Conservation (phyloP, 1,284 basidiomycete species). For the Volvariella volvacea region DNA sequence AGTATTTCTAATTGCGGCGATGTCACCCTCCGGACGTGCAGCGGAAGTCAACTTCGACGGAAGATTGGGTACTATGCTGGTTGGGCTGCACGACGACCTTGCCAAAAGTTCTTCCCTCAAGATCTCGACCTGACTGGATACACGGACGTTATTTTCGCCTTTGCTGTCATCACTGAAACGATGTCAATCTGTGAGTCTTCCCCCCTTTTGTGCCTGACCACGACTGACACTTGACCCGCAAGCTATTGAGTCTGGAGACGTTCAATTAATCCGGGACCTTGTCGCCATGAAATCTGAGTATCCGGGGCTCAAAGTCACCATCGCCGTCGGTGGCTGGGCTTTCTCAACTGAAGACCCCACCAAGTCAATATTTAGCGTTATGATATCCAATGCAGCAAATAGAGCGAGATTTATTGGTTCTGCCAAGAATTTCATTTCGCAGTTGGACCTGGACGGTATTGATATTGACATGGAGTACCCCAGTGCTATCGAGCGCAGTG, state of each 20-base stretch:
- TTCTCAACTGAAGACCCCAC: slow-evolving; percentile 15
- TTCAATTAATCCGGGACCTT: neutral
- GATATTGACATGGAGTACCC: slow-evolving; percentile 13
- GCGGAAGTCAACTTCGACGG: slow-evolving; percentile 5
- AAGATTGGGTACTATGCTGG: slow-evolving; percentile 16
- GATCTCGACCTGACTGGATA: neutral
- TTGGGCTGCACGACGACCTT: slow-evolving; percentile 12
- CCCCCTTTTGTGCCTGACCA: neutral
- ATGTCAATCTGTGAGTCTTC: slow-evolving; percentile 14
- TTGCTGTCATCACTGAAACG: slow-evolving; percentile 13
- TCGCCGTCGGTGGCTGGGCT: slow-evolving; percentile 18
- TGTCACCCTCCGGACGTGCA: slow-evolving; percentile 9
- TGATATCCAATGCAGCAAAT: slow-evolving; percentile 8
- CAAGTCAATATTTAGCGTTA: slow-evolving; percentile 8
- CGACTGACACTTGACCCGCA: neutral
- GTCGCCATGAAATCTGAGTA: slow-evolving; percentile 15
- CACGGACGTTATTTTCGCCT: slow-evolving; percentile 15
- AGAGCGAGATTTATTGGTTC: slow-evolving; percentile 7
- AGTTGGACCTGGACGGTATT: slow-evolving; percentile 9
- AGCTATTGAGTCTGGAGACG: neutral
- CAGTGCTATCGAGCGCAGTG: slow-evolving; percentile 11
- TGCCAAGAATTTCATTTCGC: slow-evolving; percentile 7
- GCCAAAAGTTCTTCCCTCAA: slow-evolving; percentile 5
- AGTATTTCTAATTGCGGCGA: slow-evolving; percentile 11
- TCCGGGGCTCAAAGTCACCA: slow-evolving; percentile 14